A percentile compares a stretch with the other conserved stretches of the same genome.
These are phyloP conservation scores for Kwoniella sp. DNA, from an alignment of 768 basidiomycete species.

Conservation along the genomic window DNA sequence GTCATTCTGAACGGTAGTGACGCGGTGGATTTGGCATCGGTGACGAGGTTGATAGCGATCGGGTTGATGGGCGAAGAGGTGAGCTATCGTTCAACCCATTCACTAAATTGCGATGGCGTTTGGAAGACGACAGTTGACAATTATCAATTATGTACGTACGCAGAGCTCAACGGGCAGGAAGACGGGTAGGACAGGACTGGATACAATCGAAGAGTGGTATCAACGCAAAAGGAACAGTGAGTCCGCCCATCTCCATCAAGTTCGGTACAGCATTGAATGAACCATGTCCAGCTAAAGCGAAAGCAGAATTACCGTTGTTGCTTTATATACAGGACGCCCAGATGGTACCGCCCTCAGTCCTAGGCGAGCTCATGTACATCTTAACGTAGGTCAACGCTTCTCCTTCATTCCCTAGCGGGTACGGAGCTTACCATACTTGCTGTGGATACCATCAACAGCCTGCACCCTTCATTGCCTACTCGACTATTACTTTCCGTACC, in stretches of 20 bases:
- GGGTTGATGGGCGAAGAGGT: constrained; percentile 36
- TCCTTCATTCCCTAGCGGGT: neutral
- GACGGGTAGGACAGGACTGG: constrained; percentile 32
- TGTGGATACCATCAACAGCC: too few species aligned
- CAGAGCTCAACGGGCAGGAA: constrained; percentile 18
- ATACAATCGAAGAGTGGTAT: constrained; percentile 41
- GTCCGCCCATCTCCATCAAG: constrained; percentile 1
- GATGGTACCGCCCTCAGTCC: constrained; percentile 20
- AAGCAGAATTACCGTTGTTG: constrained; percentile 28
- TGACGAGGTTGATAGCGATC: constrained; percentile 25
- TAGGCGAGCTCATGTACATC: constrained; percentile 45
- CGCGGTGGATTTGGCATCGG: constrained; percentile 26
- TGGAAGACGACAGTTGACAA: too few species aligned
- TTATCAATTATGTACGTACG: neutral
- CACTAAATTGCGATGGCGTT: too few species aligned
- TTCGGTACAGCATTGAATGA: neutral
- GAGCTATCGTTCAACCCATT: constrained; percentile 15
- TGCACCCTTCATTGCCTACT: constrained; percentile 32
- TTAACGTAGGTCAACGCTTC: constrained; percentile 25
- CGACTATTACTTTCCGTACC: constrained; percentile 44
- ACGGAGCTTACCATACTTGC: too few species aligned
- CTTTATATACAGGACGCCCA: constrained; percentile 46
- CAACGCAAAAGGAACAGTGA: constrained; percentile 25
- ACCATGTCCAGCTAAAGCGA: neutral
- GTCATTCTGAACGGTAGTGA: constrained; percentile 31